phyloP scores from a whole-genome alignment of 192 early-diverging fungal genomes.

The Linnemannia schmuckeri region DNA sequence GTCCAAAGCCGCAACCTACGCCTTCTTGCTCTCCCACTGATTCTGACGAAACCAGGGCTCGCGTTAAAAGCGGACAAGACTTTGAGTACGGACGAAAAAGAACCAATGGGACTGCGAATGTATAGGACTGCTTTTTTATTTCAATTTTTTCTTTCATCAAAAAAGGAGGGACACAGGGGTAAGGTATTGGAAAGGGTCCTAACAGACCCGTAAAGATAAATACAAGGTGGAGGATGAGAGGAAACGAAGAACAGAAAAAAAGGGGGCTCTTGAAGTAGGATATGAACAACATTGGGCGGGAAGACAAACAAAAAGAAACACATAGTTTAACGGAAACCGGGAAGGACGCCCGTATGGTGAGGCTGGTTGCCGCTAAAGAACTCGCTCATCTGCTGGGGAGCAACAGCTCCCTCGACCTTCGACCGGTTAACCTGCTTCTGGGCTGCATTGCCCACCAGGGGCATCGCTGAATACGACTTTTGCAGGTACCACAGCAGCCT shows the following conservation, averaged over 20 bases:
- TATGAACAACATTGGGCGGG: no score
- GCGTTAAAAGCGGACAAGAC: no score
- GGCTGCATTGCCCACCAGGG: conserved; percentile 19
- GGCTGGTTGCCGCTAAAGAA: conserved; percentile 24
- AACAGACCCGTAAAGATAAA: not conserved
- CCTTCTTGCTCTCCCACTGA: no score
- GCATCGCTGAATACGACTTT: conserved; percentile 39
- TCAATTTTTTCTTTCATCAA: conserved; percentile 7
- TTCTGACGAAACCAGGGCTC: no score
- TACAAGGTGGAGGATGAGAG: not conserved
- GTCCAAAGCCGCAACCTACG: no score
- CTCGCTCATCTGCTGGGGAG: conserved; percentile 38
- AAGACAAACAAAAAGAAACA: not conserved
- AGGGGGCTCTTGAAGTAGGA: no score
- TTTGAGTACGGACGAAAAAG: no score
- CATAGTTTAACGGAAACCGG: conserved; percentile 16
- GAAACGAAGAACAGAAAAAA: not conserved
- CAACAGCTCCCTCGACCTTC: conserved; percentile 42
- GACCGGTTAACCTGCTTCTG: conserved; percentile 35
- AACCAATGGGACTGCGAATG: no score
- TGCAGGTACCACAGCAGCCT: conserved; percentile 48
- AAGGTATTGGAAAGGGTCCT: not conserved
- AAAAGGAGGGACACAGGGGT: not conserved
- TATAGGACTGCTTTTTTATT: not conserved
- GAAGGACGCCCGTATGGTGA: not conserved